Evolutionary conservation across 345 rosid species (phyloP).

Genomic region (Carallia pectinifolia): DNA sequence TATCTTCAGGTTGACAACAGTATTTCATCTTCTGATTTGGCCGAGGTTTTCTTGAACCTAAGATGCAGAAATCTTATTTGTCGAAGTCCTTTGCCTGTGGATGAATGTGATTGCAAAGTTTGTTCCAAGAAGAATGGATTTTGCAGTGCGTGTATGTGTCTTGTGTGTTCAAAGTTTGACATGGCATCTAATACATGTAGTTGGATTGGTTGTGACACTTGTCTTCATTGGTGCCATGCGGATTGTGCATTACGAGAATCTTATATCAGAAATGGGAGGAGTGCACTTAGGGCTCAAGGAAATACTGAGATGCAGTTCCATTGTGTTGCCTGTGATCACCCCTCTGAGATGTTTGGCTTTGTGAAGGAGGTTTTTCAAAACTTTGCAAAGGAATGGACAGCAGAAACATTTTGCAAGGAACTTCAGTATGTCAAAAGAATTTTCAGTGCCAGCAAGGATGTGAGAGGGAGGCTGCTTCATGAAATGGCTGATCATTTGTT

Average conservation of each 20-base stretch:
- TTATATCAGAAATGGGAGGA: slow-evolving; percentile 71
- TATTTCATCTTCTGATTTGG: slow-evolving; percentile 65
- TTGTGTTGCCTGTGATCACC: slow-evolving; percentile 92
- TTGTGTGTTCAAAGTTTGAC: slow-evolving; percentile 88
- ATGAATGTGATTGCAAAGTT: slow-evolving; percentile 93
- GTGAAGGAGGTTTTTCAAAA: slow-evolving; percentile 90
- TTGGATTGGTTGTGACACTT: slow-evolving; percentile 98
- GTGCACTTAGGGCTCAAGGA: slow-evolving; percentile 53
- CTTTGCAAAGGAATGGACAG: slow-evolving; percentile 77
- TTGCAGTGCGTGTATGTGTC: slow-evolving; percentile 96
- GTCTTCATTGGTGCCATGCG: slow-evolving; percentile 97
- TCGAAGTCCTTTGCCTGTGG: slow-evolving; percentile 68
- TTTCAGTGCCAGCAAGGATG: slow-evolving; percentile 75
- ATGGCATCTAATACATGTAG: slow-evolving; percentile 93
- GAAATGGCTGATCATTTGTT: slow-evolving; percentile 70
- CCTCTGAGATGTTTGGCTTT: slow-evolving; percentile 99
- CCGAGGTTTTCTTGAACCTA: slow-evolving; percentile 75
- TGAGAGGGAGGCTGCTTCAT: slow-evolving; percentile 72
- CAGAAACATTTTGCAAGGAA: slow-evolving; percentile 65
- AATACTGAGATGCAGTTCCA: slow-evolving; percentile 83
- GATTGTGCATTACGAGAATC: slow-evolving; percentile 85
- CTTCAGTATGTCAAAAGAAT: slow-evolving; percentile 87
- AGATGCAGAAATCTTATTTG: slow-evolving; percentile 84
- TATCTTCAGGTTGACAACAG: slow-evolving; percentile 58
- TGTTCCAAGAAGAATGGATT: slow-evolving; percentile 81